phyloP scores from a whole-genome alignment of 257 asterid species.

The Penstemon barbatus region DNA sequence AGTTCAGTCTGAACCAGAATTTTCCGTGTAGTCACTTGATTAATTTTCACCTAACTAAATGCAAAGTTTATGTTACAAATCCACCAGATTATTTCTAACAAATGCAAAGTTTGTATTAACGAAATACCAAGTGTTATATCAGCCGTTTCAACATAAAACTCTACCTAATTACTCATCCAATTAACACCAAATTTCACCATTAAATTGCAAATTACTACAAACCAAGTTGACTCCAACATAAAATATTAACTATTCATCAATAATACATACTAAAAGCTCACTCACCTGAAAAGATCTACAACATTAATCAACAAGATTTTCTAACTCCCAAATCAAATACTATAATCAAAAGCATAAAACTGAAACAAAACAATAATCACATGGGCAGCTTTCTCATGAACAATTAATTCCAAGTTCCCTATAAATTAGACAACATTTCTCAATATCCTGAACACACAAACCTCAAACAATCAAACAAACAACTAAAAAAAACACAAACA shows the following conservation, averaged over 20 bases:
- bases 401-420: slow-evolving; percentile 24
- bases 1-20: too few species aligned
- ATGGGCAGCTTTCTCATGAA: slow-evolving; percentile 20
- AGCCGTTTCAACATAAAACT: background rate
- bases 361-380: background rate
- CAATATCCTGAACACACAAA: background rate
- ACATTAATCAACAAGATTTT: slow-evolving; percentile 43
- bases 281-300: slow-evolving; percentile 25
- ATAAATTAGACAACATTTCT: slow-evolving; percentile 30
- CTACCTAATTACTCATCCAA: background rate
- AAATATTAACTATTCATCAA: slow-evolving; percentile 12
- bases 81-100: too few species aligned
- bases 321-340: slow-evolving; percentile 59
- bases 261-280: slow-evolving; percentile 31
- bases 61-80: too few species aligned
- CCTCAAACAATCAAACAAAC: background rate
- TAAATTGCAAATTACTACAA: background rate
- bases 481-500: slow-evolving; percentile 1
- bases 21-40: too few species aligned
- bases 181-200: background rate
- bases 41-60: too few species aligned
- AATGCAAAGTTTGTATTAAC: too few species aligned
- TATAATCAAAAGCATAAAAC: slow-evolving; percentile 23
- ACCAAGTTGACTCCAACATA: slow-evolving; percentile 29
- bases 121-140: background rate